Evolutionary conservation across 805 yeast species (phyloP), one percentile per base, ranked within the genome.

Genomic region (Danielia oregonensis): DNA sequence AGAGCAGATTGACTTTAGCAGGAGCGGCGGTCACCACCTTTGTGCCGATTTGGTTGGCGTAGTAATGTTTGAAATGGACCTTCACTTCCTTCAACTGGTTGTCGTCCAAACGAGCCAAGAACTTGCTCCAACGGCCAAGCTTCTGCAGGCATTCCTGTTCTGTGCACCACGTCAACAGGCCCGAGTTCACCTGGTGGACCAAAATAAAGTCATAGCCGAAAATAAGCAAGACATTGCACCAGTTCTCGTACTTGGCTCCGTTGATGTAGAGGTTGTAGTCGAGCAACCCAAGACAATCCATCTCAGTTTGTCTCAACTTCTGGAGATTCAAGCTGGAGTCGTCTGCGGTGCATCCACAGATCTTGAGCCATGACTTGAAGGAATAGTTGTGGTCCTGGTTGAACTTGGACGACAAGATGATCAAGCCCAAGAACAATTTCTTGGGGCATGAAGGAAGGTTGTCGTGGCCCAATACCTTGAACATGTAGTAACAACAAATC

Each of bases 321-420:
- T 54, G 44, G 4, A 72, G 50, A 15, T 74, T 51, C 26, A 83
- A 67, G 19, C 40, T 44, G 9, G 46, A 41, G 18, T 44, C 49
- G 15, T 45, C 54, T 5, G 50, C 48, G 26, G 55, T 51, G 46
- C 65, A 51, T 0, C 94, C 93, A 22, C 86, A 74, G 32, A 86
- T 79, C 52, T 76, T 74, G 33, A 82, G 65, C 95, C 95, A 86
- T 5, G 84, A 74, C 42, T 68, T 70, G 46, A 82, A 69, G 19
- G 83, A 68, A 57, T 75, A 84, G 52, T 80, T 82, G 32, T 76
- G 74, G 58, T 86, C 95, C 52, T 79, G 86, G 40, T 72, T 66
- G 55, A 78, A 84, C 54, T 86, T 86, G 33, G 81, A 74, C 4
- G 93, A 79, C 24, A 86, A 62, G 34, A 86, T 82, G 34, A 86